Base-by-base conservation (phyloP, 2,329 filamentous ascomycete genomes). In the Diplocarpon mali region DNA sequence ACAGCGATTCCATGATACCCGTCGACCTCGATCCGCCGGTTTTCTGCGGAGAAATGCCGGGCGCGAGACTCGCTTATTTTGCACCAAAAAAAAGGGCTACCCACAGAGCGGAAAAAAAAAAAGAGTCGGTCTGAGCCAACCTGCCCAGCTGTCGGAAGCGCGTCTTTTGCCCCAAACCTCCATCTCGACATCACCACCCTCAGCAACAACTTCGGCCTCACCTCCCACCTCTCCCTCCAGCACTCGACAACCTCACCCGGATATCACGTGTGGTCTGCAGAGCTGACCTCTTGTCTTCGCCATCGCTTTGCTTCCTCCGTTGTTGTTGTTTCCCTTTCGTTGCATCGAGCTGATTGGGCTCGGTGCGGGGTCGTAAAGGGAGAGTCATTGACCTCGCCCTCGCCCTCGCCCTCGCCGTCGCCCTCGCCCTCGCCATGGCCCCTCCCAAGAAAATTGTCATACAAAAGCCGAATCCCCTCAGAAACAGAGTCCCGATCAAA, bases 401-500 rank as follows among this genome's bases (percentile, higher is more conserved):
- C 29, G 29, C 29, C 29, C 38, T 42, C 20, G 16, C 39, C 44
- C 38, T 14, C 40, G 35, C 11, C 40, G 36, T 38, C 40, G 29
- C 35, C 32, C 12, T 44, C 44, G 31, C 20, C 30, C 29, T 31
- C 39, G 24, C 37, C 17, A 40, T 44, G 35, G 28, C 36, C 16
- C 35, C 42, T 35, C 44, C 50, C 35, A 34, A 29, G 40, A 40
- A 30, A 29, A 35, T 24, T 24, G 20, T 24, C 3, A 24, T 40
- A 37, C 42, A 29, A 20, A 45, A 48, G 15, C 48, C 48, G 10
- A 57, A 56, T 44, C 55, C 54, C 7, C 40, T 53, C n/a, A 44
- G 49, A 28, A 53, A 48, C 17, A 48, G 46, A 31, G 45, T 42
- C 34, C 42, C 47, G 13, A 54, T 57, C 28, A 53, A 50, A 34